Conservation (phyloP, 805 yeast species). For the Kluyveromyces dobzhanskii region DNA sequence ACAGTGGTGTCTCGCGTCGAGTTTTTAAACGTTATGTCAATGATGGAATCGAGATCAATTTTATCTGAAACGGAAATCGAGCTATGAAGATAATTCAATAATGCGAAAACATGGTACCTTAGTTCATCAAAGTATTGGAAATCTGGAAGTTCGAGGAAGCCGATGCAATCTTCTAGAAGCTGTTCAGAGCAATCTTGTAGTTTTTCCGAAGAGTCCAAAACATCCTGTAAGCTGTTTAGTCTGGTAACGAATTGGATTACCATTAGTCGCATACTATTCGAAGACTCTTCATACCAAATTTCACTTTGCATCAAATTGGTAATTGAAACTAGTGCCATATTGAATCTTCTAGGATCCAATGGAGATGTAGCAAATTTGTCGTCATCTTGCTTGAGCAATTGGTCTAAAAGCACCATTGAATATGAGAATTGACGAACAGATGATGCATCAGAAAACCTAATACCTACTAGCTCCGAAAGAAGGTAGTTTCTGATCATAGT, state of each 20-base stretch:
- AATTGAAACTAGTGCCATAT: slow-evolving; percentile 49
- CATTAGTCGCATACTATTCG: slow-evolving; percentile 42
- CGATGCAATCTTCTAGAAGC: slow-evolving; percentile 28
- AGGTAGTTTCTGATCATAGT: slow-evolving; percentile 50
- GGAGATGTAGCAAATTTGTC: slow-evolving; percentile 26
- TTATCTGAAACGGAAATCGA: slow-evolving; percentile 22
- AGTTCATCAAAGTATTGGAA: slow-evolving; percentile 33
- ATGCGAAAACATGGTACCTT: slow-evolving; percentile 38
- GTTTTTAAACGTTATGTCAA: slow-evolving; percentile 35
- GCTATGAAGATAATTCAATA: slow-evolving; percentile 25
- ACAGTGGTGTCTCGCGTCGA: slow-evolving; percentile 10
- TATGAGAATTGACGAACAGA: not conserved
- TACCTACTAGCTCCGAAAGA: slow-evolving; percentile 60
- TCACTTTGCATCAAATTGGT: slow-evolving; percentile 55
- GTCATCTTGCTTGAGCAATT: slow-evolving; percentile 9
- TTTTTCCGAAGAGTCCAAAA: slow-evolving; percentile 32
- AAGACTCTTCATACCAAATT: slow-evolving; percentile 48
- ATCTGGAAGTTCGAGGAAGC: slow-evolving; percentile 29
- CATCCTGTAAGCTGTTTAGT: slow-evolving; percentile 23
- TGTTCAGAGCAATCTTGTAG: slow-evolving; percentile 39
- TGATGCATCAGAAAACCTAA: slow-evolving; percentile 17
- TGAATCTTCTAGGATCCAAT: slow-evolving; percentile 55
- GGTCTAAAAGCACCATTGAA: not conserved
- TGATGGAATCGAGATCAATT: slow-evolving; percentile 35
- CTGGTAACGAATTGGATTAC: slow-evolving; percentile 38